phyloP scores from a whole-genome alignment of 1,284 basidiomycete genomes.

The Xerocomus amazonicus region DNA sequence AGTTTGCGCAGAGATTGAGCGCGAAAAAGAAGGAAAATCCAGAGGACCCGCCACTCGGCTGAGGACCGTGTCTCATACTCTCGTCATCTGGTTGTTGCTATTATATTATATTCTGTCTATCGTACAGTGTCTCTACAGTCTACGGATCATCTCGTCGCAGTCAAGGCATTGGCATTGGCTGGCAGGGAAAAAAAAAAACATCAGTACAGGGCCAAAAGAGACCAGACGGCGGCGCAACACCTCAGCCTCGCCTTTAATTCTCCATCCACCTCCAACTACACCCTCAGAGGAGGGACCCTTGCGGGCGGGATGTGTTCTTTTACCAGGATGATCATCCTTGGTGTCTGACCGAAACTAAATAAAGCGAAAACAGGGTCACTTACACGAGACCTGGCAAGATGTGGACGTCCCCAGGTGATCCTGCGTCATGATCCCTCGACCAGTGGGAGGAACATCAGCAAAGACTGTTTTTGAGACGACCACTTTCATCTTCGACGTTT shows the following conservation, averaged over 20 bases:
- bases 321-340: slow-evolving; percentile 84
- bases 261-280: slow-evolving; percentile 61
- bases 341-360: slow-evolving; percentile 27
- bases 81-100: not conserved
- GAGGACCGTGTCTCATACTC: not conserved
- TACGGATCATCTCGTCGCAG: too few relatives aligned
- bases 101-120: too few relatives aligned
- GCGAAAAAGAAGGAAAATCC: slow-evolving; percentile 16
- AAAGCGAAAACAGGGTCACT: slow-evolving; percentile 5
- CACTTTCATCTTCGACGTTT: slow-evolving; percentile 69
- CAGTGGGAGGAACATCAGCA: slow-evolving; percentile 81
- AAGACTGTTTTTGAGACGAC: slow-evolving; percentile 84
- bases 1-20: slow-evolving; percentile 2
- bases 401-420: slow-evolving; percentile 83
- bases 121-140: too few relatives aligned
- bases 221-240: slow-evolving; percentile 24
- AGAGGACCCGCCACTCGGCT: slow-evolving; percentile 19
- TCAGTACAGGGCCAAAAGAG: not conserved
- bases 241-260: slow-evolving; percentile 87
- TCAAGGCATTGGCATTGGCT: not conserved
- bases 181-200: not conserved
- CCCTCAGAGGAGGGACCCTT: slow-evolving; percentile 32
- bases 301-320: slow-evolving; percentile 66
- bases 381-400: not conserved
- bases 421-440: slow-evolving; percentile 83